phyloP scores from a whole-genome alignment of 164 flowering plant genomes.

The Tetracentron sinense region DNA sequence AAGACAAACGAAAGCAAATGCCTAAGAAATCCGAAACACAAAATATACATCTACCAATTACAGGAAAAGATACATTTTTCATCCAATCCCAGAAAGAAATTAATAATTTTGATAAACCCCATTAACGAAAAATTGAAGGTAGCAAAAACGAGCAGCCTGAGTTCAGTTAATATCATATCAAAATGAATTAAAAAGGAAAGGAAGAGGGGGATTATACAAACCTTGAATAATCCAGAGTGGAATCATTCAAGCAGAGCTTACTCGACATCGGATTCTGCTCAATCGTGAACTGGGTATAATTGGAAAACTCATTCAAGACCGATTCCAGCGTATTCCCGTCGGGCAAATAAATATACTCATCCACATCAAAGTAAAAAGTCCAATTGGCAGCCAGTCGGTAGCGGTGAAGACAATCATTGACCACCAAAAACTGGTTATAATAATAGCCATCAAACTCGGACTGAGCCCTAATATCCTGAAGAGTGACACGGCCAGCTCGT shows the following conservation, averaged over 20 bases:
- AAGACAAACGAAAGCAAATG: too few species aligned
- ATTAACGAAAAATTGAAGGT: too few species aligned
- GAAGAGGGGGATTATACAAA: too few species aligned
- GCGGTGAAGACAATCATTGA: conserved; percentile 61
- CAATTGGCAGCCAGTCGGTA: conserved; percentile 52
- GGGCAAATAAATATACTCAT: conserved; percentile 64
- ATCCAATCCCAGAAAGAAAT: too few species aligned
- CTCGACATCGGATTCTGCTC: conserved; percentile 71
- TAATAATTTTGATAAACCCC: too few species aligned
- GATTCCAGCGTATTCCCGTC: conserved; percentile 36
- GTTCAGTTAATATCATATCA: too few species aligned
- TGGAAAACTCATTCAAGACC: conserved; percentile 39
- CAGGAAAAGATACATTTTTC: too few species aligned
- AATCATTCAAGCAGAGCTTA: conserved; percentile 48
- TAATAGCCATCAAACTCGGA: conserved; percentile 55
- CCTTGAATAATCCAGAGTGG: conserved; percentile 32
- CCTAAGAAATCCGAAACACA: too few species aligned
- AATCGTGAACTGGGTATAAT: conserved; percentile 61
- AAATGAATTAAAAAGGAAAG: too few species aligned
- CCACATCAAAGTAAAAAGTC: conserved; percentile 68
- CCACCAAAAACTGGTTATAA: conserved; percentile 60
- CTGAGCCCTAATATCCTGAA: conserved; percentile 57
- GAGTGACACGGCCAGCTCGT: conserved; percentile 42
- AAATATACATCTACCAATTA: too few species aligned
- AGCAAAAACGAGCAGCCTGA: too few species aligned